phyloP scores from a whole-genome alignment of 306 rosid species.

The Carpinus viminea region DNA sequence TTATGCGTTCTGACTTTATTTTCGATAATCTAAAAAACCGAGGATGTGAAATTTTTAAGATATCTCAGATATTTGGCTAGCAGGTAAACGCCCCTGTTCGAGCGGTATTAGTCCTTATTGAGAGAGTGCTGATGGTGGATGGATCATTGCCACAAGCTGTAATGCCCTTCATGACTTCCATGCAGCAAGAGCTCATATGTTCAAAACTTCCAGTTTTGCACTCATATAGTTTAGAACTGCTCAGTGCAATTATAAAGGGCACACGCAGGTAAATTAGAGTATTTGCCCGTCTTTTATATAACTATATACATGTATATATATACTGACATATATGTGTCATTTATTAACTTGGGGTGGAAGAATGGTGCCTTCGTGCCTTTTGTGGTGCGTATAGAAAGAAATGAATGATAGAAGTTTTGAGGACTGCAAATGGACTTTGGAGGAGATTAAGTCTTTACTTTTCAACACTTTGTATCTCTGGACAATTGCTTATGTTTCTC shows the following conservation, averaged over 20 bases:
- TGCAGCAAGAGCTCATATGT: constrained; percentile 78
- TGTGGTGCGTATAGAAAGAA: too few relatives aligned
- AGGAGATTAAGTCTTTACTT: too few relatives aligned
- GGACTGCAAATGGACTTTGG: too few relatives aligned
- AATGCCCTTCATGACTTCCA: constrained; percentile 64
- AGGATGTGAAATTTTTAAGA: constrained; percentile 10
- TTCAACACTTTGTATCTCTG: too few relatives aligned
- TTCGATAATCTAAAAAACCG: constrained; percentile 16
- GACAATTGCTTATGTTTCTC: too few relatives aligned
- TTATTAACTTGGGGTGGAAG: not conserved
- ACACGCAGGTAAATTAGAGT: constrained; percentile 57
- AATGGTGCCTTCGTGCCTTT: too few relatives aligned
- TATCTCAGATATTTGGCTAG: constrained; percentile 14
- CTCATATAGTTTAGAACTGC: constrained; percentile 65
- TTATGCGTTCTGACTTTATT: not conserved
- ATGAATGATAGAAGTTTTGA: too few relatives aligned
- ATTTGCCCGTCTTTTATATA: not conserved
- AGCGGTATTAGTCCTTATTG: constrained; percentile 54
- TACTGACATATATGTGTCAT: too few relatives aligned
- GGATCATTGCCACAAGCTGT: constrained; percentile 68
- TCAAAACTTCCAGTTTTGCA: constrained; percentile 87
- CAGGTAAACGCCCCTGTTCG: constrained; percentile 76
- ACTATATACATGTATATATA: not conserved
- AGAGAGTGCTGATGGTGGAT: constrained; percentile 76
- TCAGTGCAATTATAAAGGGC: constrained; percentile 60